Evolutionary conservation across 768 basidiomycete genomes (phyloP), one percentile per base, ranked within the genome.

Genomic region (Mycena maculata): DNA sequence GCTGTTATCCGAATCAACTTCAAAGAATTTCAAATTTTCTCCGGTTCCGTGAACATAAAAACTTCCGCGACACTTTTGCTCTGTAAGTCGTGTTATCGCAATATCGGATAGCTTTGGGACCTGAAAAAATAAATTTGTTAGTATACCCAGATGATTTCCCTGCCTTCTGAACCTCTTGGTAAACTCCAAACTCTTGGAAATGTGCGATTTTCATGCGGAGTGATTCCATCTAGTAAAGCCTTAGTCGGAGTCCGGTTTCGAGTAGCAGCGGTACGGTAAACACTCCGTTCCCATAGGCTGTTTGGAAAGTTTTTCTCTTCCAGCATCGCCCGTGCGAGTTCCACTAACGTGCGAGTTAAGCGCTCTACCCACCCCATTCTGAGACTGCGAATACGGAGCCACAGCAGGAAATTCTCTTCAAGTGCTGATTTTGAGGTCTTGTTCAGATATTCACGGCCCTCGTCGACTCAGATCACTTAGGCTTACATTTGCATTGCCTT

Each of bases 291-390:
- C 74, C 78, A 78, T 23, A 73, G 59, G 7, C 25, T 65, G 5
- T 59, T 48, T n/a, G 47, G 0, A 2, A 80, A 30, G 1, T 72
- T 68, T 2, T 59, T 38, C 5, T 60, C 74, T 33, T 76, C 66
- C 0, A 83, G 5, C 80, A 84, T 83, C 0, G 78, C 70, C 0
- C 68, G 15, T 2, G 65, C 73, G 1, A 81, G 31, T 41, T 81
- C 74, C 0, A 79, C 28, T 0, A 79, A 41, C 0, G 77, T 82
- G 3, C 71, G 42, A 48, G 83, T 83, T 15, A 74, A 71, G 0
- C 75, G 49, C 47, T 86, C 82, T n/a, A 0, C 82, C 82, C 0
- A 83, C 69, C 0, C 83, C 78, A 60, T 84, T 84, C 31, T 83
- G 79, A 1, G 76, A 71, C 0, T 78, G 79, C 3, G 78, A 77